phyloP scores from a whole-genome alignment of 139 green algal species.

The Gonium pectorale region DNA sequence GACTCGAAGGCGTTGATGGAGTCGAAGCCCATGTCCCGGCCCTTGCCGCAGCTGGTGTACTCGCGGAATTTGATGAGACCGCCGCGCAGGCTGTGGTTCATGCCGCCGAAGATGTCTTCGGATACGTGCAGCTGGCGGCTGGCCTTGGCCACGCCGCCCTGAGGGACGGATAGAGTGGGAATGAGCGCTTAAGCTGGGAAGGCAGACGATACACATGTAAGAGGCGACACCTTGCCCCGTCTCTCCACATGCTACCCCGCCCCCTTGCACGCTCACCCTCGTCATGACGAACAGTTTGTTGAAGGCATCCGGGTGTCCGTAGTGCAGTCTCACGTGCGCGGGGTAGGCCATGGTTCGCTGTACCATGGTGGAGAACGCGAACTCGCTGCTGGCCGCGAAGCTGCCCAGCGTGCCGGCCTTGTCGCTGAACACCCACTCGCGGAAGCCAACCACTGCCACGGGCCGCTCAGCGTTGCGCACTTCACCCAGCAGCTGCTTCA shows the following conservation, averaged over 20 bases:
- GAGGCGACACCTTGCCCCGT: background rate
- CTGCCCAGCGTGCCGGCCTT: conserved; percentile 67
- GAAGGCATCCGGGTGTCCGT: conserved; percentile 94
- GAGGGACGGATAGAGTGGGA: background rate
- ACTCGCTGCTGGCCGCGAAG: conserved; percentile 81
- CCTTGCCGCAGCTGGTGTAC: conserved; percentile 87
- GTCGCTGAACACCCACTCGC: conserved; percentile 78
- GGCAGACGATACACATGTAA: background rate
- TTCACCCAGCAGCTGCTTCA: background rate
- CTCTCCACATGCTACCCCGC: background rate
- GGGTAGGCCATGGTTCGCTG: conserved; percentile 84
- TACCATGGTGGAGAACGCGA: conserved; percentile 87
- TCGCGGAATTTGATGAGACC: conserved; percentile 84
- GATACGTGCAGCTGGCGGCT: conserved; percentile 65
- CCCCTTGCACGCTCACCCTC: conserved; percentile 2
- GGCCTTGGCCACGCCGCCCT: conserved; percentile 52
- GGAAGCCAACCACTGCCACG: conserved; percentile 71
- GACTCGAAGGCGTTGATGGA: conserved; percentile 91
- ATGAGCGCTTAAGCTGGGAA: background rate
- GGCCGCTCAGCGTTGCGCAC: background rate
- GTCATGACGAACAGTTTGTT: conserved; percentile 76
- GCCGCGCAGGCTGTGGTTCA: conserved; percentile 82
- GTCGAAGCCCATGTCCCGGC: conserved; percentile 91
- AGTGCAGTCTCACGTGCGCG: conserved; percentile 85
- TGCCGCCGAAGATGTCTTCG: conserved; percentile 79